Evolutionary conservation across 2,329 filamentous ascomycete species (phyloP), one percentile per base, ranked within the genome.

Genomic region (Arthroderma sp.): DNA sequence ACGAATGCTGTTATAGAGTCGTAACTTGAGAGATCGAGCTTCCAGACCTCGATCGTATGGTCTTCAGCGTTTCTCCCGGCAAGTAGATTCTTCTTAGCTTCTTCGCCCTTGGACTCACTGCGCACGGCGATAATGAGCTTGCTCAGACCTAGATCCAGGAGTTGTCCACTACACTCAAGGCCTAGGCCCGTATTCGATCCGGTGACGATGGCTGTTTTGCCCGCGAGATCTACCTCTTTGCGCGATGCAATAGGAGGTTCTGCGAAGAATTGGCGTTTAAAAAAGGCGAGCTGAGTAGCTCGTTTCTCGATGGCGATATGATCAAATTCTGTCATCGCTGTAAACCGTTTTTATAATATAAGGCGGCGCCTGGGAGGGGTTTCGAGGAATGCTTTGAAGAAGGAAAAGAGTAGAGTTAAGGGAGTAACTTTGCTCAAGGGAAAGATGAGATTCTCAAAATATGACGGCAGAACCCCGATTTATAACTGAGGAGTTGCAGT

Each of bases 151-250:
- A 74, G 61, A 0, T 64, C 61, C 1, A 76, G 67, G 25, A 80
- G 67, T 41, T 75, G 73, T 0, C 66, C 64, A 13, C 72, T 67
- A 0, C 72, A 65, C 58, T 76, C 74, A n/a, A 76, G 68, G 0
- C 79, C 79, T 0, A 81, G 66, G 0, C 79, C 79, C 0, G 63
- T 66, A 59, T 79, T 81, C 19, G 71, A 66, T 1, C 79, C 79
- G 0, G 78, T 79, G 13, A 81, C 67, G 41, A 81, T 75, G 51
- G 74, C 74, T 0, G 71, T 72, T 58, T 74, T 66, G 1, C 69
- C 67, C 0, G 66, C 62, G 13, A 65, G 61, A 37, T 35, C 31
- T 31, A 52, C 47, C 15, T 52, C 25, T 1, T 52, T 17, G 13
- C 13, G 25, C 9, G 47, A 35, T 2, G 47, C 13, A 6, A 35